Base-by-base conservation (phyloP, 2,329 filamentous ascomycete species). In the Bipolaris gigantea region DNA sequence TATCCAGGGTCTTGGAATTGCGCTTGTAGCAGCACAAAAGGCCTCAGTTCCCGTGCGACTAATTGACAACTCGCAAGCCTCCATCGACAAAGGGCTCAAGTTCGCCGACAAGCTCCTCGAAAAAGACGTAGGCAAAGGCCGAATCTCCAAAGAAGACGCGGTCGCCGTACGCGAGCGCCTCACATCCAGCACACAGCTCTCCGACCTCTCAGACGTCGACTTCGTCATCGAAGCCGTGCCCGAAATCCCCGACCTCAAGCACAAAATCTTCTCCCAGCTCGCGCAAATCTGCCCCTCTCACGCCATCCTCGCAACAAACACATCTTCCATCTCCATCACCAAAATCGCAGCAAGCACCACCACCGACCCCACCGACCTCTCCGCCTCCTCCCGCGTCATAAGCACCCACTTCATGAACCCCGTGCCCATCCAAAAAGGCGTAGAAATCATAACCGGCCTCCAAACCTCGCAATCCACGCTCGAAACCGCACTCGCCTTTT, bases 371-470 rank as follows among this genome's bases (percentile, higher is more conserved):
- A 93, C 80, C 16, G 89, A 96, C 69, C 86, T 90, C 21, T 88
- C 87, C 39, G 89, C 87, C 36, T 89, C 90, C 39, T 93, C 91
- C 5, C 88, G 94, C 43, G 94, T 99, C 9, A 86, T 99, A 50
- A 91, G 90, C 47, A 97, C 94, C 15, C 94, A 99, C 76, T 99
- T 99, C 77, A 99, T 99, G 94, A 99, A 99, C 80, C 94, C 94
- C 0, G 94, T 99, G 0, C 94, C 94, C 2, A 79, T 99, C 30
- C 94, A 97, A 73, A 96, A 96, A 76, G 94, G 94, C 48, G 94
- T 99, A 5, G 94, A 99, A 78, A 97, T 99, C 68, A 97, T 99
- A 73, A 88, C 89, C 47, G 94, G 92, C 27, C 81, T 99, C 27
- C 94, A 99, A 76, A 99, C 94, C 2, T 94, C 90, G 54, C 79